Evolutionary conservation across 169 alveolate species (phyloP), one percentile per base, ranked within the genome.

Genomic region (Theileria parva): DNA sequence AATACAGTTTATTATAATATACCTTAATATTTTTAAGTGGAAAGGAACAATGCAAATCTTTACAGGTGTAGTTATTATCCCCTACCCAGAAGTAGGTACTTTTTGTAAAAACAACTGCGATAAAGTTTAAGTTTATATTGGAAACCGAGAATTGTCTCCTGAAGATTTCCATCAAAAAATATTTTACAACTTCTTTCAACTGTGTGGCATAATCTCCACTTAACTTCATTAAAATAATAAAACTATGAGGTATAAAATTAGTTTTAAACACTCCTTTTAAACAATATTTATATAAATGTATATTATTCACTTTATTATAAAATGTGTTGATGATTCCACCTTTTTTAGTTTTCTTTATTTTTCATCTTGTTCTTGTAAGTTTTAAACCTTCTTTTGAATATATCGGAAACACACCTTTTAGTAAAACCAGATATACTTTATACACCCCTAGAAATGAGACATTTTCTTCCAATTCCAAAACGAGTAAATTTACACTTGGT

Each of bases 21-120:
- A 83, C 89, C 77, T 83, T 57, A 7, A 76, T 67, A 48, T 53
- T 76, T 19, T 66, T 83, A 5, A 65, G 61, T 0, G 87, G 91
- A 78, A 85, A 77, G 0, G 84, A 85, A 34, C 86, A 77, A 55
- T 85, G 91, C 11, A 85, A 74, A 25, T 85, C 91, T 21, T 53
- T 39, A 69, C 44, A 85, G 27, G 59, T 23, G 59, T 28, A 73
- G 37, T 37, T 70, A 50, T 78, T 76, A 37, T 85, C 91, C 12
- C 91, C 91, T 23, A 85, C 79, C 91, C 91, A 85, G 21, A 85
- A 30, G 39, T 85, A 85, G 13, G 78, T 48, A 11, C 71, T 68
- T 21, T 30, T 27, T 17, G 76, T 37, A 17, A 66, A 76, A 13
- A 63, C 72, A 2, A 83, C 73, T 27, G 89, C 64, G 60, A 83